phyloP scores from a whole-genome alignment of 2,329 filamentous ascomycete species.

The Fusarium redolens region DNA sequence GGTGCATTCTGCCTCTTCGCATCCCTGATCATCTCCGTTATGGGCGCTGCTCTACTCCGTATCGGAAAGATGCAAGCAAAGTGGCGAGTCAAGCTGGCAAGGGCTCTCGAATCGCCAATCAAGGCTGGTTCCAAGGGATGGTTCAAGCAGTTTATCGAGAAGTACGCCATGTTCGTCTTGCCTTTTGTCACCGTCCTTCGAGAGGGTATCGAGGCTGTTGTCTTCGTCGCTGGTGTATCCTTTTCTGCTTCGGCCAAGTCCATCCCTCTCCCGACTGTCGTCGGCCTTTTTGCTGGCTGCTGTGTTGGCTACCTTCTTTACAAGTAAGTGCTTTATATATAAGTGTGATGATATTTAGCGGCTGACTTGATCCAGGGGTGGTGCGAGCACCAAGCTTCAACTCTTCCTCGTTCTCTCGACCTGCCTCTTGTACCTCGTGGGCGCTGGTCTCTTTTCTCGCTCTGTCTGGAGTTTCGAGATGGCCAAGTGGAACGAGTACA shows the following conservation, averaged over 20 bases:
- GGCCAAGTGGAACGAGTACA: conserved; percentile 73
- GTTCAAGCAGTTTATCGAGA: conserved; percentile 75
- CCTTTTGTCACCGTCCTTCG: conserved; percentile 90
- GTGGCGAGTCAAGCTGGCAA: conserved; percentile 85
- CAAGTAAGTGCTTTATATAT: conserved; percentile 64
- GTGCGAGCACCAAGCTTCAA: conserved; percentile 63
- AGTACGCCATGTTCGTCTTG: conserved; percentile 86
- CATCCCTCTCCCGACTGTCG: conserved; percentile 81
- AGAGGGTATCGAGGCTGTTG: conserved; percentile 86
- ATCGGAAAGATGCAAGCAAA: conserved; percentile 87
- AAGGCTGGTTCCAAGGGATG: conserved; percentile 55
- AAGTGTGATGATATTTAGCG: not conserved
- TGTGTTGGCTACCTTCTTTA: conserved; percentile 81
- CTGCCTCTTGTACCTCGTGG: conserved; percentile 85
- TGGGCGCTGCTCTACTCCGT: conserved; percentile 83
- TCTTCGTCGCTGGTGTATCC: conserved; percentile 87
- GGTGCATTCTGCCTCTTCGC: conserved; percentile 82
- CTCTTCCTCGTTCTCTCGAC: conserved; percentile 85
- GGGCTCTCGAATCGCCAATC: conserved; percentile 68
- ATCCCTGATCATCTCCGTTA: conserved; percentile 81
- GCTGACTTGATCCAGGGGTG: conserved; percentile 49
- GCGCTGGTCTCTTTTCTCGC: conserved; percentile 83
- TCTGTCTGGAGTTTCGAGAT: conserved; percentile 80
- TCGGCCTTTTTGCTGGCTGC: conserved; percentile 75
- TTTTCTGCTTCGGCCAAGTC: conserved; percentile 79